phyloP scores from a whole-genome alignment of 306 rosid species.

The Leucaena leucocephala region DNA sequence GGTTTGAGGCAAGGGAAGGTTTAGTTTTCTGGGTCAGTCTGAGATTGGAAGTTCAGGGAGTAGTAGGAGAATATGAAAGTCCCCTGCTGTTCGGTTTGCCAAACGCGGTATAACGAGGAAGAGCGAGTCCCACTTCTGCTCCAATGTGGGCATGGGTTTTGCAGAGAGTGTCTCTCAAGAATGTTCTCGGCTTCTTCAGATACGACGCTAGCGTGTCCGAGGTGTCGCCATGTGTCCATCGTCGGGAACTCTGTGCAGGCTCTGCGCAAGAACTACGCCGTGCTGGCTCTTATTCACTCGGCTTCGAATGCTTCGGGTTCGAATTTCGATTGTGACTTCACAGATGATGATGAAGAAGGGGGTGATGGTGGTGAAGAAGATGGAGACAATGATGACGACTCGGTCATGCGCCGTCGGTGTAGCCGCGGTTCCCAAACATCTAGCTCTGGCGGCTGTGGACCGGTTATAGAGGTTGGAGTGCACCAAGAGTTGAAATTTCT shows the following conservation, averaged over 20 bases:
- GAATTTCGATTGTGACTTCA: slow-evolving; percentile 64
- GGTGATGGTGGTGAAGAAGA: slow-evolving; percentile 43
- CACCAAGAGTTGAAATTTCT: slow-evolving; percentile 79
- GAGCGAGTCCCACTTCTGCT: slow-evolving; percentile 96
- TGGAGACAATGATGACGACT: slow-evolving; percentile 46
- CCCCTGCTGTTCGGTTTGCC: slow-evolving; percentile 95
- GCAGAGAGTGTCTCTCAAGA: slow-evolving; percentile 81
- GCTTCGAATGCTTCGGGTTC: slow-evolving; percentile 26
- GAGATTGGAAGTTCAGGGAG: background rate
- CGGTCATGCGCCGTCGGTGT: slow-evolving; percentile 49
- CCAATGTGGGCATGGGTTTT: slow-evolving; percentile 97
- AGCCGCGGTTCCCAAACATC: slow-evolving; percentile 66
- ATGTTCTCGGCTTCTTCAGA: slow-evolving; percentile 81
- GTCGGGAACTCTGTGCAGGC: slow-evolving; percentile 93
- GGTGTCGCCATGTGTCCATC: slow-evolving; percentile 86
- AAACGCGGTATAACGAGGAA: slow-evolving; percentile 95
- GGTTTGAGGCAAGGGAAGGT: slow-evolving; percentile 17
- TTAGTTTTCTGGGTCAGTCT: slow-evolving; percentile 18
- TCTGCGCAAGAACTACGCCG: slow-evolving; percentile 85
- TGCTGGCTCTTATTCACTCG: slow-evolving; percentile 77
- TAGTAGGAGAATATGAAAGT: slow-evolving; percentile 62
- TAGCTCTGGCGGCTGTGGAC: slow-evolving; percentile 84
- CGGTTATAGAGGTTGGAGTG: slow-evolving; percentile 81
- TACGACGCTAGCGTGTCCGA: slow-evolving; percentile 75
- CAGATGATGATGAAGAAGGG: slow-evolving; percentile 69